Conservation (phyloP, 1,284 basidiomycete species). For the Macrocybe sp. region DNA sequence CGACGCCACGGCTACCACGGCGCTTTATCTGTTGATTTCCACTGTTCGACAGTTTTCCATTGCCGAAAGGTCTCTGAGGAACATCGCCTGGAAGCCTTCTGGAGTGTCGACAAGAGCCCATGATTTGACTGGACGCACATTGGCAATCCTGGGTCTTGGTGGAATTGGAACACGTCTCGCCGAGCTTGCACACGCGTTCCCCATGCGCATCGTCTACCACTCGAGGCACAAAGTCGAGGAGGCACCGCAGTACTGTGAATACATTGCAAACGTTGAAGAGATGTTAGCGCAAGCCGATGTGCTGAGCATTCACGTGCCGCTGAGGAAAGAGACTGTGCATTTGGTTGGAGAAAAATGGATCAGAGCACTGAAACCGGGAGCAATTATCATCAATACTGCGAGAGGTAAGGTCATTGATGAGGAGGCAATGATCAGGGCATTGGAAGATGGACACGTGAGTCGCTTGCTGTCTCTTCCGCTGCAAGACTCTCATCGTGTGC, state of each 20-base stretch:
- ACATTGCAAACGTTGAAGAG: conserved; percentile 67
- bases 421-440: conserved; percentile 76
- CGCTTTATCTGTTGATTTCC: conserved; percentile 80
- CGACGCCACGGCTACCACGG: conserved; percentile 89
- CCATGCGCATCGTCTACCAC: conserved; percentile 88
- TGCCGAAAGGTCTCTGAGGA: conserved; percentile 63
- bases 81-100: conserved; percentile 35
- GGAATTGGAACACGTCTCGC: conserved; percentile 80
- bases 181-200: conserved; percentile 67
- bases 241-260: conserved; percentile 74
- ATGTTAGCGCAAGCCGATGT: conserved; percentile 78
- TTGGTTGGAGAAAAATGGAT: conserved; percentile 80
- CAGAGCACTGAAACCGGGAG: conserved; percentile 72
- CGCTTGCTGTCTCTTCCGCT: conserved; percentile 3
- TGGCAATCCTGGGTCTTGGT: conserved; percentile 87
- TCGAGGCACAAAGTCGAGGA: conserved; percentile 51
- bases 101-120: conserved; percentile 42
- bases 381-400: conserved; percentile 86
- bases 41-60: conserved; percentile 76
- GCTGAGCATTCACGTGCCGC: conserved; percentile 70
- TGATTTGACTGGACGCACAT: conserved; percentile 75
- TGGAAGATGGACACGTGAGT: conserved; percentile 81
- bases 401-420: conserved; percentile 89
- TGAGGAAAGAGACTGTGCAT: conserved; percentile 70
- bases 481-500: neutral